phyloP scores from a whole-genome alignment of 106 monocot species.

The Dendrobium catenatum region DNA sequence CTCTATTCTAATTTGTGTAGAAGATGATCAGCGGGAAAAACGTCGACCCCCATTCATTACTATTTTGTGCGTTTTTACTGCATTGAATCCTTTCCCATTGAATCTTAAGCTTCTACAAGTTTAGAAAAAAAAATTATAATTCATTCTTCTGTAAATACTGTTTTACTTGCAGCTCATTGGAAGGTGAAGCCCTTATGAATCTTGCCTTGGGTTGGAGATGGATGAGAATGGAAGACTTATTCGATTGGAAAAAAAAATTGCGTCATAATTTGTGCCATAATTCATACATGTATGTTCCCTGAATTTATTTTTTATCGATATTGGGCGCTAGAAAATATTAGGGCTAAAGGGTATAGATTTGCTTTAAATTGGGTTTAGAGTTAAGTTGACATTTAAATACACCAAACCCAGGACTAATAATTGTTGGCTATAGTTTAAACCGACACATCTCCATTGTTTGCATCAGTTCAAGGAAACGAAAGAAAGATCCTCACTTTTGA shows the following conservation, averaged over 20 bases:
- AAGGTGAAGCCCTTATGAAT: no score
- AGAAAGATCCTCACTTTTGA: constrained; percentile 75
- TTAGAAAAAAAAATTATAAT: no score
- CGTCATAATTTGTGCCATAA: no score
- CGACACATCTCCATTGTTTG: constrained; percentile 59
- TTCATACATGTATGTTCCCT: no score
- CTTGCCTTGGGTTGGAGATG: no score
- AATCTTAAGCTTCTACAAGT: no score
- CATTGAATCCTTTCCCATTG: no score
- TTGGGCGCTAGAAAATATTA: background rate
- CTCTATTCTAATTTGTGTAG: constrained; percentile 68
- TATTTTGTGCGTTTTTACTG: no score
- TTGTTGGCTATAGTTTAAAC: background rate
- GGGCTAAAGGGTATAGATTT: background rate
- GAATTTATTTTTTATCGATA: background rate
- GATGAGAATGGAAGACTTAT: no score
- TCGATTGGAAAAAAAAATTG: no score
- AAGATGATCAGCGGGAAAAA: constrained; percentile 41
- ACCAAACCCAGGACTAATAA: background rate
- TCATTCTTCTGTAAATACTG: no score
- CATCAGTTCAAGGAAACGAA: constrained; percentile 88
- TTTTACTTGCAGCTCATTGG: no score
- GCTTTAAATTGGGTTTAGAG: background rate
- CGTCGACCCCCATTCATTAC: constrained; percentile 32
- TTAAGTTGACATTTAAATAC: background rate